Evolutionary conservation across 2,329 filamentous ascomycete genomes (phyloP), one percentile per base, ranked within the genome.

Genomic region (Diaporthe velutina): DNA sequence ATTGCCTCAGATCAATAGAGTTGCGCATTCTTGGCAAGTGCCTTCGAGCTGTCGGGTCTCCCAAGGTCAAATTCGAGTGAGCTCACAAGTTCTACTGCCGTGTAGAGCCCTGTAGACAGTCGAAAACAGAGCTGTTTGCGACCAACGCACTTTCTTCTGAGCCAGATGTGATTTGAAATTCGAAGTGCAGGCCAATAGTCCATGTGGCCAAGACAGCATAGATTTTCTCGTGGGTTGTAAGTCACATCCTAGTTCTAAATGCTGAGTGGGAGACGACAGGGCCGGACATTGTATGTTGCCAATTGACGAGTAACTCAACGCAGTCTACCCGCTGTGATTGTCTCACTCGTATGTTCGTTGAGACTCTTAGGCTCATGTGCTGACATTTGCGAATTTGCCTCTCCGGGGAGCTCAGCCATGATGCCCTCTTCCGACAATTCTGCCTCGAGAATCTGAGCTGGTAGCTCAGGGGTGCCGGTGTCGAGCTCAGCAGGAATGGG

Each of bases 401-500:
- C 35, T 38, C 17, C 35, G 4, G 28, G 40, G 9, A 71, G 30
- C 19, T 71, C 40, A 12, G 54, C 68, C 38, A 50, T 35, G n/a
- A 58, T 50, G 30, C 68, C 50, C 4, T 71, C 54, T 35, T 58
- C 68, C 17, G 68, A 33, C 22, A 58, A 19, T 13, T 71, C 40
- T 9, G 68, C 68, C 7, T 48, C 54, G 10, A 58, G 54, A 38
- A 58, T 71, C 40, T 71, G 52, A 22, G 54, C 68, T 28, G 68
- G 54, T 35, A 60, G 25, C 28, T 71, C 54, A 35, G 28, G 17
- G 30, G 19, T 22, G 28, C 52, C 9, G 12, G 38, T 25, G 1
- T 70, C 67, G 7, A 70, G 52, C 67, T 70, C 67, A 58, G 38
- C 52, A 48, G 52, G 67, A 33, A 58, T 19, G 19, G 19, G 19